These are phyloP conservation scores for Podospora bellae-mahoneyi DNA, from an alignment of 495 filamentous ascomycete genomes.

Conservation along the genomic window DNA sequence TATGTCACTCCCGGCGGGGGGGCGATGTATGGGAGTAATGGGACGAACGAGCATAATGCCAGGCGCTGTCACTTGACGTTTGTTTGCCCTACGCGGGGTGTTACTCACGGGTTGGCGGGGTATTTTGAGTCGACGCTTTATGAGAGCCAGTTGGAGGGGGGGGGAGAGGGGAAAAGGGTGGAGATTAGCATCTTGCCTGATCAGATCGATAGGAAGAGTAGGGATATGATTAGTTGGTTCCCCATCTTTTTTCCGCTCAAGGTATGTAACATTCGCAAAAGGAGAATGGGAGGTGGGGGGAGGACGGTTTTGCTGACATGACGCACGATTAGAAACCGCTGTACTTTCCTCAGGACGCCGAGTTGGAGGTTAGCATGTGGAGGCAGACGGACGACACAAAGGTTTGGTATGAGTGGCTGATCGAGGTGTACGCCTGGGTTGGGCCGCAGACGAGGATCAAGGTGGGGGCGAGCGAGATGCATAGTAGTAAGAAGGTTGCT, in stretches of 20 bases:
- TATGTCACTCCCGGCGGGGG: slow-evolving; percentile 52
- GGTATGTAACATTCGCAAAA: slow-evolving; percentile 45
- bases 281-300: no score
- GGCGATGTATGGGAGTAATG: slow-evolving; percentile 55
- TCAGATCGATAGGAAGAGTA: slow-evolving; percentile 86
- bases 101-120: slow-evolving; percentile 86
- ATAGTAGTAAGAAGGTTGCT: slow-evolving; percentile 84
- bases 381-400: slow-evolving; percentile 89
- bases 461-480: slow-evolving; percentile 76
- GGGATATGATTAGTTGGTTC: slow-evolving; percentile 97
- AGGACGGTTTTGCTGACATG: not conserved
- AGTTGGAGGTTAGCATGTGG: slow-evolving; percentile 89
- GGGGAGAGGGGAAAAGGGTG: slow-evolving; percentile 37
- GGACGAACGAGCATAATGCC: slow-evolving; percentile 83
- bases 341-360: slow-evolving; percentile 78
- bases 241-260: slow-evolving; percentile 97
- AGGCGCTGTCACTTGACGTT: slow-evolving; percentile 73
- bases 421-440: slow-evolving; percentile 71
- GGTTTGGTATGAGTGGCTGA: slow-evolving; percentile 99
- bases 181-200: slow-evolving; percentile 92
- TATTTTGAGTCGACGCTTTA: slow-evolving; percentile 97
- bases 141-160: slow-evolving; percentile 24
- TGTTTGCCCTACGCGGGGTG: slow-evolving; percentile 66
- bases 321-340: slow-evolving; percentile 63
- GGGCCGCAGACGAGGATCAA: slow-evolving; percentile 63